Conservation (phyloP, 2,329 filamentous ascomycete species). For the Botrytis byssoidea region DNA sequence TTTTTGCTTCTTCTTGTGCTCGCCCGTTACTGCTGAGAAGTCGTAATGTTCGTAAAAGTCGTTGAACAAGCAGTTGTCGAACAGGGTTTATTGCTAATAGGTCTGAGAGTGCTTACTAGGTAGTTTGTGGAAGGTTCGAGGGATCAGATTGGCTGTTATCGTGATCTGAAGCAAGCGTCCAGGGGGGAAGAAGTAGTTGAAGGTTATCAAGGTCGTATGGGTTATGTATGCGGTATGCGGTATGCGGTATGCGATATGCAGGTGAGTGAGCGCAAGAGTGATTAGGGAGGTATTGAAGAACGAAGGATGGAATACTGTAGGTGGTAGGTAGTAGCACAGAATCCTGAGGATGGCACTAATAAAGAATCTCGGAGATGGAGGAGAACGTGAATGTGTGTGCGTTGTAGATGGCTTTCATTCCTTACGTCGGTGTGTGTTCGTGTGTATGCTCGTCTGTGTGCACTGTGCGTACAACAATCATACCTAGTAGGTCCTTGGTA, state of each 20-base stretch:
- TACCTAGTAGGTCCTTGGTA: too few relatives aligned
- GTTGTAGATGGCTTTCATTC: background rate
- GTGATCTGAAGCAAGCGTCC: slow-evolving; percentile 7
- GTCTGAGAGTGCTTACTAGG: background rate
- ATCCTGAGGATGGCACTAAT: slow-evolving; percentile 11
- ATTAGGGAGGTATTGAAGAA: background rate
- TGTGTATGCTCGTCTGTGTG: background rate
- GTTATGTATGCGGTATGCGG: background rate
- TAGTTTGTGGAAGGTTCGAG: background rate
- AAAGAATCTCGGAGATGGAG: background rate
- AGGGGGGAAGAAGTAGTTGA: slow-evolving; percentile 7
- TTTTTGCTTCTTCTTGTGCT: slow-evolving; percentile 6
- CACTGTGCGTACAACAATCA: background rate
- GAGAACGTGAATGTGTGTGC: background rate
- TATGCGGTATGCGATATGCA: background rate
- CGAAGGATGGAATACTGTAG: slow-evolving; percentile 9
- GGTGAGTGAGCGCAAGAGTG: slow-evolving; percentile 2
- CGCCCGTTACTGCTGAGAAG: background rate
- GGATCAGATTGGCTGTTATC: slow-evolving; percentile 11
- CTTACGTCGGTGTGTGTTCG: background rate
- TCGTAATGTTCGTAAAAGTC: slow-evolving; percentile 4
- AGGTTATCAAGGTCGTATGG: background rate
- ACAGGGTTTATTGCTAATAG: background rate
- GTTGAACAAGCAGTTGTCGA: background rate
- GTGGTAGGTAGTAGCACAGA: slow-evolving; percentile 7